Evolutionary conservation across 306 rosid species (phyloP).

Genomic region (Cucurbita pepo): DNA sequence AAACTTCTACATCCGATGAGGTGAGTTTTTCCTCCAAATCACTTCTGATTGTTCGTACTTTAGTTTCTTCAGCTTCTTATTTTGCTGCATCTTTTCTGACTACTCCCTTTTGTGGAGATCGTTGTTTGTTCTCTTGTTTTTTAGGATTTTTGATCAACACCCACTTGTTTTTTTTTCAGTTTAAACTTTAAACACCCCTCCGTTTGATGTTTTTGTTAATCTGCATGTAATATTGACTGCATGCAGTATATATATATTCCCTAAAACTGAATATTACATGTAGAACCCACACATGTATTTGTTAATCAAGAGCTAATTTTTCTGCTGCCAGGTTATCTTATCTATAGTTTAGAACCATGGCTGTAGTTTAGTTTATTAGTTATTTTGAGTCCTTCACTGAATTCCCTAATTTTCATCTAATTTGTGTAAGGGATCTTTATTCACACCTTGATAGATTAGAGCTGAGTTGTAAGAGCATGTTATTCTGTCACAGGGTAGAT

Average conservation of each 20-base stretch:
- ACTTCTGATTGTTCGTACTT: not conserved
- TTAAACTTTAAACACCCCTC: not conserved
- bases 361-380: not conserved
- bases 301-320: not conserved
- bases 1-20: conserved; percentile 2
- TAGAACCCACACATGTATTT: not conserved
- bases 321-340: not conserved
- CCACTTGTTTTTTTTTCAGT: not conserved
- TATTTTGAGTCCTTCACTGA: not conserved
- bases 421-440: not conserved
- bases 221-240: not conserved
- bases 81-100: not conserved
- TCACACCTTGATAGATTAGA: not conserved
- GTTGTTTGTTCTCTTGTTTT: not conserved
- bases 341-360: not conserved
- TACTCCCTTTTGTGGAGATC: not conserved
- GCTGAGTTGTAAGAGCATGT: not conserved
- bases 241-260: not conserved
- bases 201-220: not conserved
- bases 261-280: not conserved
- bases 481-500: not conserved
- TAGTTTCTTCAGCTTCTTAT: not conserved
- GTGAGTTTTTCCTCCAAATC: not conserved
- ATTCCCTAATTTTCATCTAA: not conserved
- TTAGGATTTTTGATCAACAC: not conserved